These are phyloP conservation scores for Prunus mongolica DNA, from an alignment of 306 rosid species.

Conservation along the genomic window DNA sequence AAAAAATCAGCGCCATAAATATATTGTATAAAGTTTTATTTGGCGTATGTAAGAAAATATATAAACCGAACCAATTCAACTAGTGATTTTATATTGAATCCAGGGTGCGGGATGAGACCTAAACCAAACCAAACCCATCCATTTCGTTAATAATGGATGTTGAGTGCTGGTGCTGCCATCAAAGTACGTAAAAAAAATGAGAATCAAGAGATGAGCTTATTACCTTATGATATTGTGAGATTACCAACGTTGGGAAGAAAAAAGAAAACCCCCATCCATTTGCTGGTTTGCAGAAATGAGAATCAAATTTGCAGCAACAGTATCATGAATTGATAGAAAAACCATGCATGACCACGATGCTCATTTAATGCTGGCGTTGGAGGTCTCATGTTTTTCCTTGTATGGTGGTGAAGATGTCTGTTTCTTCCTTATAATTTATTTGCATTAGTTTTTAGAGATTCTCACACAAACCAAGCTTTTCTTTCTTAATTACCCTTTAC, in stretches of 20 bases:
- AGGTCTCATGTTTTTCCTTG: slow-evolving; percentile 58
- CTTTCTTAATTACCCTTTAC: slow-evolving; percentile 4
- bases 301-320: neutral
- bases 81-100: too few species aligned
- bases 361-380: slow-evolving; percentile 61
- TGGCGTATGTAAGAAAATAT: too few species aligned
- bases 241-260: neutral
- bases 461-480: slow-evolving; percentile 38
- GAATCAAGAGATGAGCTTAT: too few species aligned
- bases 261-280: too few species aligned
- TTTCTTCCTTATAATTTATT: slow-evolving; percentile 45
- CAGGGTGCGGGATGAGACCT: too few species aligned
- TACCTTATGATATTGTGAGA: neutral
- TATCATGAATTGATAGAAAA: neutral
- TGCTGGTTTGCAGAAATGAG: neutral
- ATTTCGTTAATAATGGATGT: too few species aligned
- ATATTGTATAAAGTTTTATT: too few species aligned
- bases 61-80: too few species aligned
- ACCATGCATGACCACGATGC: slow-evolving; percentile 26
- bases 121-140: too few species aligned
- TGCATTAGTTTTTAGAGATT: slow-evolving; percentile 13
- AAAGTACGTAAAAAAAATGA: too few species aligned
- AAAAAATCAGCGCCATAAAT: too few species aligned
- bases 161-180: too few species aligned
- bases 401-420: slow-evolving; percentile 82